Base-by-base conservation (phyloP, 1,139 yeast species). In the Pichia sp. region DNA sequence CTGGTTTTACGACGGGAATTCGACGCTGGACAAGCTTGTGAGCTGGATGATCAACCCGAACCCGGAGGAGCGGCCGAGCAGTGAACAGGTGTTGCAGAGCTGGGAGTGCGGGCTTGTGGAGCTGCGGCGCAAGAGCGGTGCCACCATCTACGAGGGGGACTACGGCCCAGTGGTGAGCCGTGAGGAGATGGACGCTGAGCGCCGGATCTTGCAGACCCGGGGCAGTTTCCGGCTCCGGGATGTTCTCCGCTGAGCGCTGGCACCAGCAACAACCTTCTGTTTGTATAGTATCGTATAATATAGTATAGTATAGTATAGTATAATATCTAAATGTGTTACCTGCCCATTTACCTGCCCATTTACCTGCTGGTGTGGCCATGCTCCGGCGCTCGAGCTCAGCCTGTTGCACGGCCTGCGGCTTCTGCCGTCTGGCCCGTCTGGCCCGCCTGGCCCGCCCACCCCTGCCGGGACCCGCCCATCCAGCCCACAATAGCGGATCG, bases 71-170 rank as follows among this genome's bases (percentile, higher is more conserved):
- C 76, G 99, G 57, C 97, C 97, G 11, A 82, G 85, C 5, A 95
- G 96, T 0, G 77, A 74, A 41, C 80, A 82, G 59, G 77, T 93
- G 36, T 72, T 93, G 57, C 79, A 76, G 57, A 77, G 85, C 63
- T 81, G 80, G 51, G 97, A 93, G 68, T 84, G 95, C 61, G 78
- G 79, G 51, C 80, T 85, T 59, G 93, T 93, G 47, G 97, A 92
- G 62, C 74, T 79, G 59, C 80, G 95, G 59, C 78, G 98, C 54
- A 87, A 88, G 67, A 92, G 97, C 4, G 99, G 99, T 2, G 97
- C 98, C 1, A 88, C 93, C 1, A 88, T 93, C 61, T 95, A 86
- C 64, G 99, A 93, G 72, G 99, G 98, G 41, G 98, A 93, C 64
- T 92, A 81, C 69, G 99, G 99, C 0, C 97, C 98, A 3, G 42